These are phyloP conservation scores for Cladobotryum protrusum DNA, from an alignment of 2,329 filamentous ascomycete genomes.

Conservation along the genomic window DNA sequence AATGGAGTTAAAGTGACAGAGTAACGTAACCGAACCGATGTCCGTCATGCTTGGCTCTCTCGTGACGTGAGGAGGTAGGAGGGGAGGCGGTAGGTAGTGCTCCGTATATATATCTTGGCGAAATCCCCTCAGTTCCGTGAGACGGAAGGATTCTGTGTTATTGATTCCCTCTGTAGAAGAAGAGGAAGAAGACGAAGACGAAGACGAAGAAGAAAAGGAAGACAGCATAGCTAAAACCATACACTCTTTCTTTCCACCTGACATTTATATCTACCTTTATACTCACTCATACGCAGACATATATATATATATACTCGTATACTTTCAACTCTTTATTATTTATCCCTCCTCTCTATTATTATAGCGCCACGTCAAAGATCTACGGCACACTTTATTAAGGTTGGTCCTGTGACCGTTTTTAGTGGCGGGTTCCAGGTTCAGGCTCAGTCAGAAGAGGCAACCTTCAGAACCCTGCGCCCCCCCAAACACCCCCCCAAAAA, in stretches of 20 bases:
- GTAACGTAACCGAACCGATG: neutral
- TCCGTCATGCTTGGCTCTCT: constrained; percentile 6
- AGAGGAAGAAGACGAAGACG: too few species aligned
- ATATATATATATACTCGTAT: too few species aligned
- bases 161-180: too few species aligned
- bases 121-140: neutral
- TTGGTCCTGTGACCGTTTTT: neutral
- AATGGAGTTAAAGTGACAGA: neutral
- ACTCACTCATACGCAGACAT: too few species aligned
- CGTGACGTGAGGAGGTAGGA: constrained; percentile 2
- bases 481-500: too few species aligned
- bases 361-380: neutral
- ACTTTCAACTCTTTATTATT: too few species aligned
- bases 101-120: neutral
- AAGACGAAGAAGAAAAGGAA: neutral
- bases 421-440: neutral
- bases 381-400: neutral
- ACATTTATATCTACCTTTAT: too few species aligned
- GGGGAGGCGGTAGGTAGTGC: too few species aligned
- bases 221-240: too few species aligned
- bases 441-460: neutral
- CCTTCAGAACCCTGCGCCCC: too few species aligned
- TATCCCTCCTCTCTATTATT: too few species aligned
- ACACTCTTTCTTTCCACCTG: too few species aligned
- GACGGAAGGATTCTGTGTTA: neutral